Conservation (phyloP, 2,329 filamentous ascomycete species). For the Escovopsis sp. region DNA sequence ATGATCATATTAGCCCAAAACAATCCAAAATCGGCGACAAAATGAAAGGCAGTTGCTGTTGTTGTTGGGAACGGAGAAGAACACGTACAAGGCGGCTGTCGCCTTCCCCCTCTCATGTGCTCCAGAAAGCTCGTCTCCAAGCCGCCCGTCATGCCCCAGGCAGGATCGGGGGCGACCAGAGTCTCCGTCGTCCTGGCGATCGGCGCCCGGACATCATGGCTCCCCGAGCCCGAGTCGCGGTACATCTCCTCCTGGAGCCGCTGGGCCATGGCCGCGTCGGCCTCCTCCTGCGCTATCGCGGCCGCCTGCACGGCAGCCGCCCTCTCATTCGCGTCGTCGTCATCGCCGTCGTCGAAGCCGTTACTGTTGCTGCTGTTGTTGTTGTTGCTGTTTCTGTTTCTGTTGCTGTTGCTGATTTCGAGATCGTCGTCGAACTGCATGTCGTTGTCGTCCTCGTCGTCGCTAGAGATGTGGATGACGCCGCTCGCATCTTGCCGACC, state of each 20-base stretch:
- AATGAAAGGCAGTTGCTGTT: too few species aligned
- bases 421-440: conserved; percentile 4
- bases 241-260: conserved; percentile 89
- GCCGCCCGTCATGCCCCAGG: conserved; percentile 31
- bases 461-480: conserved; percentile 61
- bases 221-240: conserved; percentile 31
- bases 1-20: not conserved
- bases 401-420: too few species aligned
- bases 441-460: conserved; percentile 44
- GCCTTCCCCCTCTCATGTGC: conserved; percentile 39
- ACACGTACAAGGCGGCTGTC: conserved; percentile 11
- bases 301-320: conserved; percentile 26
- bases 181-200: conserved; percentile 88
- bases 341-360: conserved; percentile 25
- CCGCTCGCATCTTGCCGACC: conserved; percentile 22
- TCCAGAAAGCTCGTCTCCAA: conserved; percentile 49
- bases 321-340: conserved; percentile 23
- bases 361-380: conserved; percentile 7
- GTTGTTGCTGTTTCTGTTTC: too few species aligned
- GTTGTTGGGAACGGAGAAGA: not conserved
- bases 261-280: conserved; percentile 87
- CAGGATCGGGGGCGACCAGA: conserved; percentile 53
- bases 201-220: conserved; percentile 62
- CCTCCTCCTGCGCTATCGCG: conserved; percentile 50
- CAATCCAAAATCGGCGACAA: not conserved